Base-by-base conservation (phyloP, 148 eudicot species). In the Camellia japonica region DNA sequence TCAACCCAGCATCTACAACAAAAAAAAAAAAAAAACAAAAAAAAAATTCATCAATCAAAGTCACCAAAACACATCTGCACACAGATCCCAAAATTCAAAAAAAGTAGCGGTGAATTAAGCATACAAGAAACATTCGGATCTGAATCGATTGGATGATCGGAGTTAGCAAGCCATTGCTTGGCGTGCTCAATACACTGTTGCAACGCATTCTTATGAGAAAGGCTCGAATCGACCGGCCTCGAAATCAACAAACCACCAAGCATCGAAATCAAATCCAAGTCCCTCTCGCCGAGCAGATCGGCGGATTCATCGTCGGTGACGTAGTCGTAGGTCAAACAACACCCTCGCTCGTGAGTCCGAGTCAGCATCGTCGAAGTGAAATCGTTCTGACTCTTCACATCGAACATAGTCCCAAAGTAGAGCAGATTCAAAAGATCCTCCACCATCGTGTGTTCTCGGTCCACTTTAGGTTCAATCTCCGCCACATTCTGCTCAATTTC, bases 261-360 rank as follows among this genome's bases (percentile, higher is more conserved):
- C 19, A 58, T 79, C 2, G 98, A 86, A 74, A 96, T 90, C 88
- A 88, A 86, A 74, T 96, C 99, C 89, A 96, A 91, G 79, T 96
- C 99, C 58, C 62, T 78, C 83, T 93, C 97, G 2, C 82, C 80
- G 1, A 96, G 72, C 19, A 89, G 80, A 86, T 92, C 98, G 18
- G 83, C 82, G 7, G 85, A 90, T 41, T 96, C 97, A 72, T 88
- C 92, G 65, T 96, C 99, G 1, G 98, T 89, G 2, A 96, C 97
- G 68, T 87, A 91, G 86, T 96, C 99, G 52, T 96, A 96, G 15
- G 91, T 92, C 86, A 96, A 89, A 77, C 99, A 96, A 61, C 97
- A 91, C 4, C 83, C 85, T n/a, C 99, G 79, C 88, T 96, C 99
- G 74, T 93, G 98, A 20, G 90, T 87, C 74, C 89, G 84, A 0